These are phyloP conservation scores for Ascochyta koolunga DNA, from an alignment of 2,329 filamentous ascomycete genomes.

Conservation along the genomic window DNA sequence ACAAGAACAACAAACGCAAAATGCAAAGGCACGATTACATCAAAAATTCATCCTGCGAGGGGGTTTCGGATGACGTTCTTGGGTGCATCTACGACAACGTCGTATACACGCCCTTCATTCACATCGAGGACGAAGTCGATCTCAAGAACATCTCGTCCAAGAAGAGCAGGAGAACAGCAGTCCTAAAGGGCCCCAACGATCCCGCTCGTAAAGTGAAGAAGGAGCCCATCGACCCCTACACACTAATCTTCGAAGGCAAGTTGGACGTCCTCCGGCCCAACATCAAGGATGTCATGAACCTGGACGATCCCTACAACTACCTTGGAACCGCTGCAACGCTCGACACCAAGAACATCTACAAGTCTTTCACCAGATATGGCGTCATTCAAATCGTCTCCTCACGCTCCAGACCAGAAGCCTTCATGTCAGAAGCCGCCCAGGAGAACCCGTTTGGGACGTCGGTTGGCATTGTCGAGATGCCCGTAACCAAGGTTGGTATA, in stretches of 20 bases:
- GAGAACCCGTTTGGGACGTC: slow-evolving; percentile 81
- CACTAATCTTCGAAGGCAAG: slow-evolving; percentile 88
- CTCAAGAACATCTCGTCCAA: slow-evolving; percentile 74
- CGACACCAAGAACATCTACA: slow-evolving; percentile 81
- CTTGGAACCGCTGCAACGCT: slow-evolving; percentile 76
- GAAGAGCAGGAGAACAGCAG: slow-evolving; percentile 72
- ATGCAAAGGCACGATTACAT: slow-evolving; percentile 97
- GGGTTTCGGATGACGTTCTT: slow-evolving; percentile 89
- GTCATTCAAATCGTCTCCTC: slow-evolving; percentile 95
- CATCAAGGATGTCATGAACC: slow-evolving; percentile 86
- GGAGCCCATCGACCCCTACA: slow-evolving; percentile 94
- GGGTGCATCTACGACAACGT: slow-evolving; percentile 99
- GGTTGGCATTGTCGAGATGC: slow-evolving; percentile 94
- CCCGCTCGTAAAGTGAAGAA: slow-evolving; percentile 69
- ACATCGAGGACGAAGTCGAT: slow-evolving; percentile 90
- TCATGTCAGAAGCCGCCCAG: slow-evolving; percentile 85
- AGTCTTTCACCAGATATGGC: slow-evolving; percentile 88
- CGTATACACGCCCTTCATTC: slow-evolving; percentile 96
- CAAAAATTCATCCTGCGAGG: slow-evolving; percentile 90
- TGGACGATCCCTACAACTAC: slow-evolving; percentile 92
- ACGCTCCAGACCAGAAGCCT: slow-evolving; percentile 90
- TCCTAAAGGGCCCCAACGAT: slow-evolving; percentile 63
- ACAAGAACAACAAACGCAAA: slow-evolving; percentile 99
- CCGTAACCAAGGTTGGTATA: slow-evolving; percentile 93
- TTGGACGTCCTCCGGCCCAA: slow-evolving; percentile 82